Base-by-base conservation (phyloP, 2,329 filamentous ascomycete genomes). In the Rutstroemia sp. region DNA sequence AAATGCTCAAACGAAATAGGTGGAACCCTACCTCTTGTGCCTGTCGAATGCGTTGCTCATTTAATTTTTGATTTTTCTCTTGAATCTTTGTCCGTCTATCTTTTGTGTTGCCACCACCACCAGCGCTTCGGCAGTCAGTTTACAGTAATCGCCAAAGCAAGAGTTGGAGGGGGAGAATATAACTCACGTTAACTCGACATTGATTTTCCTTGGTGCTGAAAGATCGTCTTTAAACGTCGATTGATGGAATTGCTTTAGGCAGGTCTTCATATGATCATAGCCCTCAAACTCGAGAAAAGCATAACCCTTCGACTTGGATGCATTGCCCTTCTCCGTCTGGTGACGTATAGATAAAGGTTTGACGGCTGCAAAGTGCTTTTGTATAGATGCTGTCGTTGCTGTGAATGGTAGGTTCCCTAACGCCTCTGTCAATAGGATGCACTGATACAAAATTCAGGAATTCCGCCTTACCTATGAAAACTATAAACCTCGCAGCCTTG, bases 221-320 rank as follows among this genome's bases (percentile, higher is more conserved):
- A 72, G 60, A 61, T 76, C 75, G 72, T 84, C 76, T 69, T 77
- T 72, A 69, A 96, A 95, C 61, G 79, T 79, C 58, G 83, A 87
- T 74, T 96, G 92, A 73, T 97, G 92, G 73, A 92, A 92, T 61
- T 90, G 83, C 72, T 92, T 89, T 59, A 97, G 78, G 68, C 90
- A 95, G 34, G 89, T 94, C 77, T 95, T 88, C 90, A 96, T 95
- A 69, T 87, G 83, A 72, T 92, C 88, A 73, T 86, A 95, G 63
- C 84, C 80, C 61, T 84, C 84, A 69, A 96, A 97, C 72, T 97
- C 92, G 64, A 97, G 77, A 71, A 96, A 95, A 5, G 89, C 90
- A 66, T 88, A 87, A 38, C 90, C 89, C 63, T 86, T 86, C 67
- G 82, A 86, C 62, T 84, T 82, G 54, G 76, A 77, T 12, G 80